Base-by-base conservation (phyloP, 768 basidiomycete genomes). In the Russula emetica region DNA sequence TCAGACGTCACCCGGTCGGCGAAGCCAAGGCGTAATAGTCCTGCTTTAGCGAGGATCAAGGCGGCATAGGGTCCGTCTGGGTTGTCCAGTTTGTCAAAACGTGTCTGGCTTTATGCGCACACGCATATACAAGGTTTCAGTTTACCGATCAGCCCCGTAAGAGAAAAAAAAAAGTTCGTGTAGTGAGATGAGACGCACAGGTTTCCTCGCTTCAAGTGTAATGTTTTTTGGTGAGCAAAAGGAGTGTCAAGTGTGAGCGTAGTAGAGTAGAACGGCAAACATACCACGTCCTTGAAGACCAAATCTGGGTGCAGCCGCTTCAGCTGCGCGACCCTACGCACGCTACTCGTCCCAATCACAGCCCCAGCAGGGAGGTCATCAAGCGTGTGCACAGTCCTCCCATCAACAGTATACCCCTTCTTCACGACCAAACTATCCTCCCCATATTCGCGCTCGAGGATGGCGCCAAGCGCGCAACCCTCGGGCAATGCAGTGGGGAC, bases 291-390 rank as follows among this genome's bases (percentile, higher is more conserved):
- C 74, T 86, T 76, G 74, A 97, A 97, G 59, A 82, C 79, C 58
- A 99, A 78, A 52, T 79, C 74, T 0, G 92, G 91, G 75, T 84
- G 95, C 60, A 78, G 82, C 68, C 89, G 81, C 75, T 86, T 87
- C 65, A 98, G 73, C 74, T 98, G 95, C 8, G 97, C 96, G 32
- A 96, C 87, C 63, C 97, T 78, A 56, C 97, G 82, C 36, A 99
- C 92, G 74, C 92, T 94, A 70, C 92, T 92, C 50, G 97, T 98
- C 16, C 97, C 97, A n/a, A 99, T 85, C 10, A 95, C 88, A 69
- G 87, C 89, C 11, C 94, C 94, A 14, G 82, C 82, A 1, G 96
- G 94, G 47, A 98, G 72, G 36, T 98, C 95, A 36, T 86, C 87
- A 54, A 99, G 75, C 1, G 72, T 80, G 72, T 81, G 89, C 81